These are phyloP conservation scores for Corylus heterophylla DNA, from an alignment of 306 rosid genomes.

Conservation along the genomic window DNA sequence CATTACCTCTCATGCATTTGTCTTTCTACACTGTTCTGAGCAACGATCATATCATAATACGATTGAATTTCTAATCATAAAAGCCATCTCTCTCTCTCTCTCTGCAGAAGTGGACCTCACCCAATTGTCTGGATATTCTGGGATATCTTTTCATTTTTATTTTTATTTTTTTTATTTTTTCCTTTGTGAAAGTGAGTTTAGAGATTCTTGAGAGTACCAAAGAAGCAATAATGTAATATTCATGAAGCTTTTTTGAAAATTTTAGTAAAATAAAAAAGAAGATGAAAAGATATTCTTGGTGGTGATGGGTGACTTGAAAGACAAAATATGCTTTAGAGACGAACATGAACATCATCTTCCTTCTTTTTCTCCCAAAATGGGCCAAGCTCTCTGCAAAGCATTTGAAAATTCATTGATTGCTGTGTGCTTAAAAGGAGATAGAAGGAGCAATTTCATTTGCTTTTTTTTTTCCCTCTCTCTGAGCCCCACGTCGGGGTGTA, in stretches of 20 bases:
- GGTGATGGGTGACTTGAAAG: constrained; percentile 36
- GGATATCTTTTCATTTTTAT: not conserved
- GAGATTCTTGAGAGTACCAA: constrained; percentile 24
- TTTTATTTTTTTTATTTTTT: not conserved
- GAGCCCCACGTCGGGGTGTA: not conserved
- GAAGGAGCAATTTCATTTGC: not conserved
- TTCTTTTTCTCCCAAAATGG: constrained; percentile 29
- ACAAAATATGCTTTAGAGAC: constrained; percentile 29
- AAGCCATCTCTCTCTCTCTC: not conserved
- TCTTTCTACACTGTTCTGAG: constrained; percentile 21
- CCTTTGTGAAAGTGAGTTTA: constrained; percentile 1
- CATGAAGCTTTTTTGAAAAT: not conserved
- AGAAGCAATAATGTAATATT: constrained; percentile 21
- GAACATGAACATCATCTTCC: constrained; percentile 5
- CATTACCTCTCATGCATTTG: constrained; percentile 61
- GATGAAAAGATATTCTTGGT: constrained; percentile 37
- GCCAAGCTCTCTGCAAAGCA: constrained; percentile 39
- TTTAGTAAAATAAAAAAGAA: constrained; percentile 7
- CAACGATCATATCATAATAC: constrained; percentile 11
- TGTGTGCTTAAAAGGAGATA: constrained; percentile 18
- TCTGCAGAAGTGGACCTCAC: not conserved
- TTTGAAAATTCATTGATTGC: constrained; percentile 24
- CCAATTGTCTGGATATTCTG: constrained; percentile 14
- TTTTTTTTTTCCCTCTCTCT: not conserved
- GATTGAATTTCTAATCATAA: constrained; percentile 14